Percentiles rank a stretch among this genome's conserved stretches.
phyloP scores from a whole-genome alignment of 257 asterid species.

The Forsythia suspensa region DNA sequence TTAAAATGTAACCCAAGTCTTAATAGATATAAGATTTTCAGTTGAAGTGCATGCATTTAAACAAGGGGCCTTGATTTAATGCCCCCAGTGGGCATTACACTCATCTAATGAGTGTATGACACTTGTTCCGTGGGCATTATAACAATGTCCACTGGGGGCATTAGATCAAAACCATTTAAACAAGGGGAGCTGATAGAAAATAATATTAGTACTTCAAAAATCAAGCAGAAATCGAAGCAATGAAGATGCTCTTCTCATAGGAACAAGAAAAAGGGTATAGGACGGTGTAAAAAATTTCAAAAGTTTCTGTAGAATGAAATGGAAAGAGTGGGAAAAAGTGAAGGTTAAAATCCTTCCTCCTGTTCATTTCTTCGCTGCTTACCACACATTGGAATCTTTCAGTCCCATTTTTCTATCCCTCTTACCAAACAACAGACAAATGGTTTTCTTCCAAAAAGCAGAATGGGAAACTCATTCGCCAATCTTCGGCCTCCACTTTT shows the following conservation, averaged over 20 bases:
- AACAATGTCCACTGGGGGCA: too few relatives aligned
- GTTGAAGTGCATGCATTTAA: background rate
- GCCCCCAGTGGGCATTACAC: too few relatives aligned
- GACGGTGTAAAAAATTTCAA: background rate
- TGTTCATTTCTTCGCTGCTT: background rate
- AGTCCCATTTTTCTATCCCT: background rate
- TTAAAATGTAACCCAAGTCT: too few relatives aligned
- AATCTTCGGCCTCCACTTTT: background rate
- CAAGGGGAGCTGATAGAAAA: background rate
- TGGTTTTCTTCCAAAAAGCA: background rate
- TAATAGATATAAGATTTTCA: background rate
- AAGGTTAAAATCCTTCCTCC: background rate
- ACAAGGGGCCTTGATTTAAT: background rate
- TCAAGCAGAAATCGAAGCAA: background rate
- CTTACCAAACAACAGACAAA: background rate
- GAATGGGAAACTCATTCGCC: background rate
- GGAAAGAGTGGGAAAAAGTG: background rate
- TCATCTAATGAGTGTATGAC: too few relatives aligned
- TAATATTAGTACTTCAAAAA: background rate
- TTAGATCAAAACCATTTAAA: background rate
- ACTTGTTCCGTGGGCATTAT: too few relatives aligned
- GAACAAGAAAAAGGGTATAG: background rate
- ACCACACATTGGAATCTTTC: background rate
- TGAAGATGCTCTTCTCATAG: background rate
- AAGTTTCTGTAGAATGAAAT: background rate